Conservation (phyloP, 2,329 filamentous ascomycete species). For the Hortaea werneckii region DNA sequence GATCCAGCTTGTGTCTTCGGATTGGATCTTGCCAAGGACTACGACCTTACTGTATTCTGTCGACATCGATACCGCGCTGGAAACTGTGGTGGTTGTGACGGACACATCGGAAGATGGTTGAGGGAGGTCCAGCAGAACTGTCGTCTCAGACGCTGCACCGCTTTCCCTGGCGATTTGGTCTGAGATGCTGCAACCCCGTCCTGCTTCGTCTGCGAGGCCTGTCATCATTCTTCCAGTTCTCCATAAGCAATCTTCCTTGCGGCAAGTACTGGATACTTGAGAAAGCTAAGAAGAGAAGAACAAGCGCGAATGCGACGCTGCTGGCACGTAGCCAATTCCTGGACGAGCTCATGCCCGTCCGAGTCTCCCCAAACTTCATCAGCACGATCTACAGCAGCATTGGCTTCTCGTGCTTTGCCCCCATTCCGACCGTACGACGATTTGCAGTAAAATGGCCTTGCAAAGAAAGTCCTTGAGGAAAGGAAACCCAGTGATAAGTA, state of each 20-base stretch:
- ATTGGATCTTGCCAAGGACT: constrained; percentile 33
- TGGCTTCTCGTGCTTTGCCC: no score
- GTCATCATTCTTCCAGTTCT: not conserved
- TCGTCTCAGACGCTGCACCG: not conserved
- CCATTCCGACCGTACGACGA: no score
- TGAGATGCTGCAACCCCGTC: not conserved
- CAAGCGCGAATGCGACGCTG: not conserved
- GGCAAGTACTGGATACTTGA: not conserved
- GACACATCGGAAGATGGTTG: not conserved
- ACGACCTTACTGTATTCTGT: constrained; percentile 16
- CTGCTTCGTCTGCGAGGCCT: not conserved
- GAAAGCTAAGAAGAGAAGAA: not conserved
- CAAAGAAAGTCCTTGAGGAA: no score
- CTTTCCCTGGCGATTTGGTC: not conserved
- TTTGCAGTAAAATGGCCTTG: no score
- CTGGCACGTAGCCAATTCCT: constrained; percentile 3
- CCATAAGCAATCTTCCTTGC: not conserved
- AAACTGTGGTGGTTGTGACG: not conserved
- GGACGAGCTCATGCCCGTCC: not conserved
- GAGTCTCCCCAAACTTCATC: no score
- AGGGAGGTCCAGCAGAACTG: not conserved
- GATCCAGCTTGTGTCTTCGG: constrained; percentile 38
- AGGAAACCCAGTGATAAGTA: no score
- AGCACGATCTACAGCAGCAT: no score
- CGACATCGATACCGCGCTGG: not conserved